These are phyloP conservation scores for Trypanosoma scelopori DNA, from an alignment of 208 protist species.

Conservation along the genomic window DNA sequence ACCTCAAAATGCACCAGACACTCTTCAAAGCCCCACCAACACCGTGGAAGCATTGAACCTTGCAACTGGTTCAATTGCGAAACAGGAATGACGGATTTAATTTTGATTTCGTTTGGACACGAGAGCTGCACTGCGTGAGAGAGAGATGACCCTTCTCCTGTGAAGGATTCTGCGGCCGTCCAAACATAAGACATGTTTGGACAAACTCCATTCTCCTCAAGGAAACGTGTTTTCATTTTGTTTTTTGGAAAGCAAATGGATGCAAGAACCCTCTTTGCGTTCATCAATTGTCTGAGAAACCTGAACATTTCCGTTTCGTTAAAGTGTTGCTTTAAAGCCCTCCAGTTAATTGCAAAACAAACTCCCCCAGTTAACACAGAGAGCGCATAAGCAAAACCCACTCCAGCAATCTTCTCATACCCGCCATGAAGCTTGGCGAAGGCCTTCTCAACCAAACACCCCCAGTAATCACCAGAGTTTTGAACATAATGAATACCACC, in stretches of 20 bases:
- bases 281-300: conserved; percentile 24
- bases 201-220: conserved; percentile 29
- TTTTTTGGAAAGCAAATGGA: conserved; percentile 21
- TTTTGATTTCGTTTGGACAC: conserved; percentile 17
- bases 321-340: conserved; percentile 16
- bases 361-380: conserved; percentile 57
- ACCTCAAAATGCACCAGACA: conserved; percentile 51
- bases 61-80: conserved; percentile 16
- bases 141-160: conserved; percentile 21
- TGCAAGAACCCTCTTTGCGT: conserved; percentile 23
- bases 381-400: conserved; percentile 52
- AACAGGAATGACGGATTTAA: conserved; percentile 21
- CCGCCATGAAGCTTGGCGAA: conserved; percentile 65
- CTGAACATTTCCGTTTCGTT: conserved; percentile 34
- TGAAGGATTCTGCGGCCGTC: conserved; percentile 25
- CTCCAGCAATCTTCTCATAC: conserved; percentile 43
- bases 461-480: conserved; percentile 48
- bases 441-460: conserved; percentile 64
- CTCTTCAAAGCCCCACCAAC: conserved; percentile 66
- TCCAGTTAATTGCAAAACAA: conserved; percentile 51
- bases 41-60: conserved; percentile 36
- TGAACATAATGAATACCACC: conserved; percentile 39
- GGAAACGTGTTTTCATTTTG: conserved; percentile 8
- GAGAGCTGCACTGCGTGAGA: conserved; percentile 35
- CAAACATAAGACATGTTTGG: conserved; percentile 38